These are phyloP conservation scores for Xylaria scruposa DNA, from an alignment of 495 filamentous ascomycete genomes.

Conservation along the genomic window DNA sequence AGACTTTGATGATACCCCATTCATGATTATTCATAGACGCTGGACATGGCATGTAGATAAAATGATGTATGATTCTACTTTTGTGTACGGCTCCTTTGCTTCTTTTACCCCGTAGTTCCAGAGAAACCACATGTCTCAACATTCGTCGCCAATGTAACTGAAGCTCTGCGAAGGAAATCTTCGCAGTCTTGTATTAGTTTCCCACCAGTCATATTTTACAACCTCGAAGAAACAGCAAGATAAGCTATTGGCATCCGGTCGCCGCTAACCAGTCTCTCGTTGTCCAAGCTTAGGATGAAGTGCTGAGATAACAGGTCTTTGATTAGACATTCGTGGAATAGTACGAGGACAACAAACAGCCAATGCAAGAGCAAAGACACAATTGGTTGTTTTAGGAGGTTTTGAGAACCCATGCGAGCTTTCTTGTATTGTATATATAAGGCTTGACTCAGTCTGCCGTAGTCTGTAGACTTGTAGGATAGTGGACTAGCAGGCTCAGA, in stretches of 20 bases:
- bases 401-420: background rate
- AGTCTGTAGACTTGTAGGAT: background rate
- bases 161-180: background rate
- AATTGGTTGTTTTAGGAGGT: background rate
- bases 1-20: slow-evolving; percentile 20
- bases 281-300: too few species aligned
- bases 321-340: too few species aligned
- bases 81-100: too few species aligned
- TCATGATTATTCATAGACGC: background rate
- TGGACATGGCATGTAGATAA: background rate
- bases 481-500: background rate
- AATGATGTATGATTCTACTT: background rate
- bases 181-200: too few species aligned
- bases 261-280: too few species aligned
- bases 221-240: too few species aligned
- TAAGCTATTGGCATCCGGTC: too few species aligned
- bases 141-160: background rate
- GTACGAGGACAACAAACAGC: background rate
- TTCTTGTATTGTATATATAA: too few species aligned
- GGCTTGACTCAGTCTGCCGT: too few species aligned
- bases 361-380: background rate
- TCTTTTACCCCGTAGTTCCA: background rate
- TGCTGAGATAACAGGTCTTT: too few species aligned
- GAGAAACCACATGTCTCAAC: background rate
- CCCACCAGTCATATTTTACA: too few species aligned